phyloP scores from a whole-genome alignment of 495 filamentous ascomycete genomes.

The Penicillium parvum region DNA sequence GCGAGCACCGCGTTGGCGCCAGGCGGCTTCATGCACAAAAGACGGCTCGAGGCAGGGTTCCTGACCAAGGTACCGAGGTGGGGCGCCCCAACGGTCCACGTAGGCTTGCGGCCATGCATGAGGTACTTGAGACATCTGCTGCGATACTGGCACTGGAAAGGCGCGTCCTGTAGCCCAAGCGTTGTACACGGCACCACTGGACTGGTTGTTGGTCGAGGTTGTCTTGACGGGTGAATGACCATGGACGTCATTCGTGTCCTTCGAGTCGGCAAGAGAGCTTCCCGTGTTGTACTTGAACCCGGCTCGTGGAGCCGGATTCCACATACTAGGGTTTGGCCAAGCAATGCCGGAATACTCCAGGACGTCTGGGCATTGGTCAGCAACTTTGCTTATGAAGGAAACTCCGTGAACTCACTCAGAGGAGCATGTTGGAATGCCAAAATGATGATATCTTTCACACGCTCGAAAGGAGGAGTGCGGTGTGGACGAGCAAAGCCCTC shows the following conservation, averaged over 20 bases:
- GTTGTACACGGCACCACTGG: conserved; percentile 16
- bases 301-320: conserved; percentile 46
- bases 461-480: conserved; percentile 55
- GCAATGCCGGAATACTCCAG: conserved; percentile 75
- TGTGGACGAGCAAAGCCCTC: conserved; percentile 59
- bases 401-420: conserved; percentile 47
- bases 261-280: conserved; percentile 15
- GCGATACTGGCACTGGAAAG: conserved; percentile 19
- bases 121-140: conserved; percentile 8
- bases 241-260: conserved; percentile 41
- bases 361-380: conserved; percentile 50
- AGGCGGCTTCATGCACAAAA: conserved; percentile 27
- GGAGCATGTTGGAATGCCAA: conserved; percentile 90
- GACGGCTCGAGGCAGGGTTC: no score
- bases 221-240: conserved; percentile 47
- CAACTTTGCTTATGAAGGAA: background rate
- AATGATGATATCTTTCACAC: conserved; percentile 66
- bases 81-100: no score
- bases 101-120: no score
- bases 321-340: conserved; percentile 77
- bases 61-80: no score
- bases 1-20: conserved; percentile 34
- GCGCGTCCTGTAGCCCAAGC: conserved; percentile 23
- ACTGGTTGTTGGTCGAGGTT: conserved; percentile 11
- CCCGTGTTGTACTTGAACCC: conserved; percentile 33